Base-by-base conservation (phyloP, 805 yeast species). In the Yamadazyma philogaea region DNA sequence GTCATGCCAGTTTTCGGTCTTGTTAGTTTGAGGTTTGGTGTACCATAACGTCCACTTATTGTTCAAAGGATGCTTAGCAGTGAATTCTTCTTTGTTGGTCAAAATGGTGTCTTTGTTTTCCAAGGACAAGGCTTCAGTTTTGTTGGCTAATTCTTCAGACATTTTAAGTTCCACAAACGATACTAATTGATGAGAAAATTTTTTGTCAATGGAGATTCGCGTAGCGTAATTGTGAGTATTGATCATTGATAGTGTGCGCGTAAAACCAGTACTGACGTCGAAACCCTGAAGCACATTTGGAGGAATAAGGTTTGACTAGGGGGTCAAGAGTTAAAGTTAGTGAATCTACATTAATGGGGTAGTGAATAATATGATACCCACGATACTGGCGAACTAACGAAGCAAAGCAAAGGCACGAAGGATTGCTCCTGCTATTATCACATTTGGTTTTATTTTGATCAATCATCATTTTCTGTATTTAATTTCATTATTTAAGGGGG, bases 21-120 rank as follows among this genome's bases (percentile, higher is more conserved):
- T 75, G 59, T 82, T 85, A 47, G 81, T 79, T 47, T 87, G 82
- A 48, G 99, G 98, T 72, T 89, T 89, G 46, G 96, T 87, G 77
- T 88, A 93, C 99, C 99, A 91, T 60, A 91, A 78, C 17, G 98
- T 88, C 97, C 96, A 91, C 66, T 78, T 80, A 59, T 84, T 78
- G 68, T 87, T 84, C 57, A 91, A 81, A 39, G 97, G 96, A 66
- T 93, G 99, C 61, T 82, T 82, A 46, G 82, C 85, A 46, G 75
- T 77, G 66, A 86, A 83, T 51, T 80, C 81, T 53, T 78, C 80
- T 56, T 75, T 70, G 52, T 72, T 71, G 57, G 78, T 75, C 54
- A 82, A 75, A 42, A 79, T 81, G 37, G 86, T 79, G 56, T 64
- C 60, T 34, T 52, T 45, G 43, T 59, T 56, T 14, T 66, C 70